phyloP scores from a whole-genome alignment of 352 stramenopile genomes.

The Phytophthora fragariaefolia region DNA sequence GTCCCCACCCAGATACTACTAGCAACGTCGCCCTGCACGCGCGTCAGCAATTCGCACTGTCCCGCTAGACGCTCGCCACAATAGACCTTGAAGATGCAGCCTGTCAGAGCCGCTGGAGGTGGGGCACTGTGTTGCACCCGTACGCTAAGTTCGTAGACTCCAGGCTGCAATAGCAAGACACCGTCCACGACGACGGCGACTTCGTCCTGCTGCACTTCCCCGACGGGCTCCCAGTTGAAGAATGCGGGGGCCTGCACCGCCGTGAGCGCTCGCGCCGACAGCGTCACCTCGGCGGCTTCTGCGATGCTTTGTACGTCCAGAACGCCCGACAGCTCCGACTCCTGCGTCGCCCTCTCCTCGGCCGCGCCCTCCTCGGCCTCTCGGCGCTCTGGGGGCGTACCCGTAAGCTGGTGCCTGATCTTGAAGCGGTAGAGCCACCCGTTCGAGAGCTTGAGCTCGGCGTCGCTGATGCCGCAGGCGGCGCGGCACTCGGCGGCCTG shows the following conservation, averaged over 20 bases:
- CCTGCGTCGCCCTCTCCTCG: neutral
- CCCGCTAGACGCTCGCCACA: conserved; percentile 16
- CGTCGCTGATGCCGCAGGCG: conserved; percentile 37
- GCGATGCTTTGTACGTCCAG: neutral
- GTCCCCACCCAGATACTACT: conserved; percentile 16
- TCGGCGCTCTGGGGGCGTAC: neutral
- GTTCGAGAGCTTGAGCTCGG: conserved; percentile 54
- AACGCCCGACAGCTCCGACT: neutral
- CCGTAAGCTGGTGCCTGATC: conserved; percentile 34
- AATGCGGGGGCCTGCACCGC: conserved; percentile 35
- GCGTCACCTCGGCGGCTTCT: neutral
- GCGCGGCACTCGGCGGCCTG: conserved; percentile 40
- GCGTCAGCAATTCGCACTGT: conserved; percentile 2
- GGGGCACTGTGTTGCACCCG: conserved; percentile 31
- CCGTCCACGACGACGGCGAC: conserved; percentile 43
- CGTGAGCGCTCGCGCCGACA: conserved; percentile 33
- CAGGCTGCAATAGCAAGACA: conserved; percentile 28
- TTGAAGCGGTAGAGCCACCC: conserved; percentile 61
- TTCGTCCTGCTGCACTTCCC: conserved; percentile 15
- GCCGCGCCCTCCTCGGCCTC: too few species aligned
- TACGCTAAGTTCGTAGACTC: conserved; percentile 42
- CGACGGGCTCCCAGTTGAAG: conserved; percentile 47
- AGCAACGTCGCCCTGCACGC: conserved; percentile 19
- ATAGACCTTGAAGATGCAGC: conserved; percentile 28
- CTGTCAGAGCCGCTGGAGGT: neutral